phyloP scores from a whole-genome alignment of 495 filamentous ascomycete genomes.

The Antarctomyces pellizariae region DNA sequence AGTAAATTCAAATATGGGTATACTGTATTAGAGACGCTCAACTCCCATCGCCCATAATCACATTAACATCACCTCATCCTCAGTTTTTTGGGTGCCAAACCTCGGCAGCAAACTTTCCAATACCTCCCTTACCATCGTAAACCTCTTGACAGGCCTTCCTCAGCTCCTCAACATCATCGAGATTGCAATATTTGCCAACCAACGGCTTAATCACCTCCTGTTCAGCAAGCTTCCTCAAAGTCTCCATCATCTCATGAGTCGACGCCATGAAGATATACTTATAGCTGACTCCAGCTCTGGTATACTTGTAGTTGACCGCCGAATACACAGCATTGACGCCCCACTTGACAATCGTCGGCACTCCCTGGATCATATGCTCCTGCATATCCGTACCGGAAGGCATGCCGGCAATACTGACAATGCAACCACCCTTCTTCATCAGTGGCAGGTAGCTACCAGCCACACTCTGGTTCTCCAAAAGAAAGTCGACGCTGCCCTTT shows the following conservation, averaged over 20 bases:
- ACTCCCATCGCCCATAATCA: no score
- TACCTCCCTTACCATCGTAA: conserved; percentile 24
- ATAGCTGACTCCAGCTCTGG: conserved; percentile 17
- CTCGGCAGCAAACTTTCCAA: conserved; percentile 30
- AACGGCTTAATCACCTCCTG: conserved; percentile 22
- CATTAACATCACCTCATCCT: no score
- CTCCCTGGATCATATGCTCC: conserved; percentile 14
- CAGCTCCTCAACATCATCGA: conserved; percentile 23
- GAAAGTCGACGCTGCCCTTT: conserved; percentile 24
- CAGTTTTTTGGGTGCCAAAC: no score
- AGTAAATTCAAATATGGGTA: no score
- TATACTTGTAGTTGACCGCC: conserved; percentile 5
- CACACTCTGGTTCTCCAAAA: conserved; percentile 25
- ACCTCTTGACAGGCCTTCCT: conserved; percentile 22
- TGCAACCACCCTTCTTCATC: conserved; percentile 16
- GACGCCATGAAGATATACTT: conserved; percentile 18
- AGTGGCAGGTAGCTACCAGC: conserved; percentile 16
- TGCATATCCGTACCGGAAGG: conserved; percentile 17
- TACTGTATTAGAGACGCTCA: no score
- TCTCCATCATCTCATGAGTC: conserved; percentile 19
- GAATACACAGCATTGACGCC: no score
- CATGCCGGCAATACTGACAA: conserved; percentile 19
- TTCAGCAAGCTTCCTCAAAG: conserved; percentile 19
- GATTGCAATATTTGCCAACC: conserved; percentile 17
- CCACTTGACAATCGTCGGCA: conserved; percentile 14